phyloP scores from a whole-genome alignment of 75 land plant species.

The Pinus albicaulis region DNA sequence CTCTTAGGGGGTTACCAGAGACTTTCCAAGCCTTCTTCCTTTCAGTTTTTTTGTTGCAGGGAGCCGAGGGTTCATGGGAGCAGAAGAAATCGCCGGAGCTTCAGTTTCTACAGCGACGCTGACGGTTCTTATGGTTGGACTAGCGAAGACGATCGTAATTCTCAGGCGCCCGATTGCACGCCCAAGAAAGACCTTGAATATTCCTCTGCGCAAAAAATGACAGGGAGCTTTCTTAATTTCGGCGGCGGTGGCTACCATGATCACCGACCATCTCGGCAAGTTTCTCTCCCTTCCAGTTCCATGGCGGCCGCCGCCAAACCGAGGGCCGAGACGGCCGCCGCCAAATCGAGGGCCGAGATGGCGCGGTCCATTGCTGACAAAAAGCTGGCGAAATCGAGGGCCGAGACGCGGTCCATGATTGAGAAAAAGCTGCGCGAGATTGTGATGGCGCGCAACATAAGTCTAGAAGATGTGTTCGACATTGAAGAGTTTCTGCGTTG shows the following conservation, averaged over 20 bases:
- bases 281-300: background rate
- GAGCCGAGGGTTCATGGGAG: background rate
- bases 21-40: conserved; percentile 25
- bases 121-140: conserved; percentile 7
- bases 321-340: background rate
- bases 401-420: background rate
- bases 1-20: conserved; percentile 26
- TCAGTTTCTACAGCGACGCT: conserved; percentile 11
- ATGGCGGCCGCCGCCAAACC: background rate
- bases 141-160: background rate
- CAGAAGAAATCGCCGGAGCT: background rate
- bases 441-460: conserved; percentile 27
- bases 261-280: background rate
- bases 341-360: background rate
- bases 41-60: conserved; percentile 15
- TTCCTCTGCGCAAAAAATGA: background rate
- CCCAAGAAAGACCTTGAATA: background rate
- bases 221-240: background rate
- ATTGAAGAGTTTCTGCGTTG: conserved; percentile 55
- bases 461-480: conserved; percentile 44
- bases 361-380: conserved; percentile 7
- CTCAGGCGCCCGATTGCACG: background rate
- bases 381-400: background rate
- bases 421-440: conserved; percentile 31
- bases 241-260: background rate